phyloP scores from a whole-genome alignment of 176 grass and related monocot species.

The sorghum (Sorghum bicolor) region Sorghum_bicolor_NCBIv3 NC_012870.2:59005001-59005500 shows the following conservation, averaged over 20 bases:
- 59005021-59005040: constrained; percentile 43
- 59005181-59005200: not conserved
- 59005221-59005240: constrained; percentile 12
- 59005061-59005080: constrained; percentile 34
- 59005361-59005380: not conserved
- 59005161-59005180: not conserved
- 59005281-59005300: constrained; percentile 21
- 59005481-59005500: constrained; percentile 49
- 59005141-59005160: not conserved
- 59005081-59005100: constrained; percentile 31
- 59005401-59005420: constrained; percentile 7
- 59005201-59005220: constrained; percentile 26
- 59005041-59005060: constrained; percentile 31
- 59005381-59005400: not conserved
- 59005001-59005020: constrained; percentile 31
- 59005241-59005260: constrained; percentile 27
- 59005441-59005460: constrained; percentile 42
- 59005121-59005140: not conserved
- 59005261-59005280: constrained; percentile 26
- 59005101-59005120: constrained; percentile 5
- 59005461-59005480: constrained; percentile 40
- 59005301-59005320: constrained; percentile 29
- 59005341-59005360: not conserved
- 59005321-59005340: constrained; percentile 32
- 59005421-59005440: constrained; percentile 36